These are phyloP conservation scores for Fistulina hepatica DNA, from an alignment of 1,284 basidiomycete genomes.

Conservation along the genomic window DNA sequence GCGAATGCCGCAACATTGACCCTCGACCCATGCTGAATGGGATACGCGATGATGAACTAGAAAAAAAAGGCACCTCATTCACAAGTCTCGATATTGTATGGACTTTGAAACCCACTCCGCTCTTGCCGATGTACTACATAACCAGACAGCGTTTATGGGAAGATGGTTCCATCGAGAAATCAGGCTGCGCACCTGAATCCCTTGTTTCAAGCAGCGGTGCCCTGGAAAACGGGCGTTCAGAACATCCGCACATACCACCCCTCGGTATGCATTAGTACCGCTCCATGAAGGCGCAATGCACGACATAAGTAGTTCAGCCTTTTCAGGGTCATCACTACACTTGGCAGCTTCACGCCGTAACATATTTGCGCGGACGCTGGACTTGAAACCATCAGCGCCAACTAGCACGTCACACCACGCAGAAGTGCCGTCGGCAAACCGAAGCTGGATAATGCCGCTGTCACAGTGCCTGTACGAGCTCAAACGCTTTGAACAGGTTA, in stretches of 20 bases:
- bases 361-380: slow-evolving; percentile 26
- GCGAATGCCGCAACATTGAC: slow-evolving; percentile 31
- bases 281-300: slow-evolving; percentile 30
- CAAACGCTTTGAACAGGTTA: slow-evolving; percentile 34
- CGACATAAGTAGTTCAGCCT: slow-evolving; percentile 18
- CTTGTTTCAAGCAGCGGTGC: slow-evolving; percentile 23
- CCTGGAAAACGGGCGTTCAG: slow-evolving; percentile 17
- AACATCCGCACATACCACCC: slow-evolving; percentile 22
- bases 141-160: neutral
- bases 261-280: slow-evolving; percentile 32
- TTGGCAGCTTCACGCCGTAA: slow-evolving; percentile 13
- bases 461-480: slow-evolving; percentile 21
- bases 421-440: slow-evolving; percentile 27
- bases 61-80: slow-evolving; percentile 1
- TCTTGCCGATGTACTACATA: slow-evolving; percentile 33
- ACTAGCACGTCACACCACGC: slow-evolving; percentile 32
- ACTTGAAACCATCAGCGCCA: slow-evolving; percentile 36
- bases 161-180: neutral
- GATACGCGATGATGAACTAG: slow-evolving; percentile 28
- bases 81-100: slow-evolving; percentile 1
- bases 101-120: slow-evolving; percentile 22
- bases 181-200: neutral
- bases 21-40: slow-evolving; percentile 24
- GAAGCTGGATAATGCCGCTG: slow-evolving; percentile 17
- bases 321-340: slow-evolving; percentile 5